These are phyloP conservation scores for Alternaria novae-zelandiae DNA, from an alignment of 2,329 filamentous ascomycete genomes.

Conservation along the genomic window DNA sequence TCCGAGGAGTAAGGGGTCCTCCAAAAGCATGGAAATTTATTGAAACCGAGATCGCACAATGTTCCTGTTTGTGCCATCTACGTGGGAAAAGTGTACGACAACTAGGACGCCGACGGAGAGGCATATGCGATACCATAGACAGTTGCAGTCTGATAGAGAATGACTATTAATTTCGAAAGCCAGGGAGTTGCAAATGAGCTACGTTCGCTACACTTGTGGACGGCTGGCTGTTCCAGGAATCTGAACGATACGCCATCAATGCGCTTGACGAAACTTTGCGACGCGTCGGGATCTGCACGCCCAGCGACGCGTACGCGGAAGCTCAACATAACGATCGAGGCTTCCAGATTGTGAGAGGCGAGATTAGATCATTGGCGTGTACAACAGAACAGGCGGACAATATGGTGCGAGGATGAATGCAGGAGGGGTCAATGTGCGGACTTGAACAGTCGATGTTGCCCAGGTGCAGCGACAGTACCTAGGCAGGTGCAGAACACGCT, in stretches of 20 bases:
- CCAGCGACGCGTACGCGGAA: background rate
- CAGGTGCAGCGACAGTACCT: background rate
- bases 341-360: background rate
- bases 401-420: background rate
- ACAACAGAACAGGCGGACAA: background rate
- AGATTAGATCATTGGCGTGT: background rate
- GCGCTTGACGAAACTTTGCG: background rate
- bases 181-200: background rate
- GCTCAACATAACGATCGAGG: background rate
- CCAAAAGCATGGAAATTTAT: background rate
- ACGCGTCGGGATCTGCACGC: background rate
- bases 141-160: background rate
- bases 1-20: background rate
- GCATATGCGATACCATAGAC: background rate
- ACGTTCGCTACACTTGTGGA: background rate
- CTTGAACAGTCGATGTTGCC: background rate
- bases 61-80: background rate
- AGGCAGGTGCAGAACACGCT: background rate
- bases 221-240: background rate
- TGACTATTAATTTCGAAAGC: background rate
- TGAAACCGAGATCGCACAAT: background rate
- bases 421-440: background rate
- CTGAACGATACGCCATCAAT: background rate
- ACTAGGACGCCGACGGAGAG: background rate
- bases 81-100: background rate